Evolutionary conservation across 2,329 filamentous ascomycete genomes (phyloP).

Genomic region (Pseudogymnoascus destructans): DNA sequence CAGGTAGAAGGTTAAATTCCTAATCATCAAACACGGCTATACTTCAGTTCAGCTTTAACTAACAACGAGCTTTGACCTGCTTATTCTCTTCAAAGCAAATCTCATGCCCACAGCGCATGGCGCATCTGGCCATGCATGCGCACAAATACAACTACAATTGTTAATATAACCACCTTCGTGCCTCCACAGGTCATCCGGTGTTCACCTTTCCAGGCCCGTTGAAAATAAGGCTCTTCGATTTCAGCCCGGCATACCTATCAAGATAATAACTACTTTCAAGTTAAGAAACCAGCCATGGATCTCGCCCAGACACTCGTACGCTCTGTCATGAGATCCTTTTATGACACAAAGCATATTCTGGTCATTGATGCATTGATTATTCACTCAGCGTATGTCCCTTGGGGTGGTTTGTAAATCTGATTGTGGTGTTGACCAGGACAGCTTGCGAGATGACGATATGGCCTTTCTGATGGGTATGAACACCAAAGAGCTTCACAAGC

Average conservation of each 20-base stretch:
- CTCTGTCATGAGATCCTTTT: constrained; percentile 76
- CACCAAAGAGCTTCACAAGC: constrained; percentile 79
- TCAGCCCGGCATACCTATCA: background rate
- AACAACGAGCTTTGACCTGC: background rate
- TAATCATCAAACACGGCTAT: background rate
- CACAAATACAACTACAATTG: background rate
- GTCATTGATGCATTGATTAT: constrained; percentile 68
- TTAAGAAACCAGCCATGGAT: constrained; percentile 36
- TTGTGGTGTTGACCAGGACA: constrained; percentile 27
- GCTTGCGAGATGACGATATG: constrained; percentile 75
- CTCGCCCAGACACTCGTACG: constrained; percentile 69
- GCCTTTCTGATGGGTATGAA: constrained; percentile 80
- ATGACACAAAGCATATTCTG: constrained; percentile 70
- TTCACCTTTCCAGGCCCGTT: background rate
- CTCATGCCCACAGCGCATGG: background rate
- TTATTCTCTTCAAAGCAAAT: background rate
- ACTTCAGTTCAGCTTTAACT: background rate
- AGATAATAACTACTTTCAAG: background rate
- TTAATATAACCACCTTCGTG: background rate
- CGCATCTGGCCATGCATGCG: background rate
- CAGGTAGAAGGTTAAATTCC: background rate
- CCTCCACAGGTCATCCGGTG: background rate
- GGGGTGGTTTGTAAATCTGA: constrained; percentile 9
- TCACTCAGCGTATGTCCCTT: constrained; percentile 48
- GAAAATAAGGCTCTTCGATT: background rate